A percentile compares a stretch with the other conserved stretches of the same genome.
Evolutionary conservation across 768 basidiomycete species (phyloP).

Genomic region (Lactifluus pinguis): DNA sequence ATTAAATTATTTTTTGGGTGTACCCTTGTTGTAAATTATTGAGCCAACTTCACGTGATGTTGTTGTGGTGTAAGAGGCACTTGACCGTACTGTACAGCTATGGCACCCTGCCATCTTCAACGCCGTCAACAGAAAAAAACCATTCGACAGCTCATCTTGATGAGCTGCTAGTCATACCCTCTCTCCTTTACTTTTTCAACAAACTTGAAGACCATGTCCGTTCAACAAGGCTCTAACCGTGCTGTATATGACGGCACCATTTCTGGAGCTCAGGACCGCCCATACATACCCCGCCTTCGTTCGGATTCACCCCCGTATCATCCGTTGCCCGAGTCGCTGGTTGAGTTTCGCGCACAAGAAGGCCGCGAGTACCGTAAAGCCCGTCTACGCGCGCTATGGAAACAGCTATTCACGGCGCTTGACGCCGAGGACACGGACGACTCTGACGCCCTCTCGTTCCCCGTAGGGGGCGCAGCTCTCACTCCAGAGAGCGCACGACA

Average conservation of each 20-base stretch:
- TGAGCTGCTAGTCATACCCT: background rate
- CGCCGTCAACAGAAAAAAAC: background rate
- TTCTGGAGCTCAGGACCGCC: constrained; percentile 44
- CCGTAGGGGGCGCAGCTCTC: constrained; percentile 12
- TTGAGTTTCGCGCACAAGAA: constrained; percentile 57
- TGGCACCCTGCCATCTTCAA: background rate
- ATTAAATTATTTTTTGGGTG: constrained; percentile 1
- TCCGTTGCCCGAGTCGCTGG: constrained; percentile 41
- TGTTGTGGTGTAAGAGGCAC: background rate
- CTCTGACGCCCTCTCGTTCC: constrained; percentile 20
- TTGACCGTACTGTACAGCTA: no score
- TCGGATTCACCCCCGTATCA: constrained; percentile 40
- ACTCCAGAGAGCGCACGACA: constrained; percentile 14
- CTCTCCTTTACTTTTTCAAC: background rate
- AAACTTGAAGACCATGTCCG: constrained; percentile 11
- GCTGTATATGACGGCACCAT: constrained; percentile 46
- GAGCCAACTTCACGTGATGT: constrained; percentile 6
- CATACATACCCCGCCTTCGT: constrained; percentile 49
- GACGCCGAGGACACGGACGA: constrained; percentile 20
- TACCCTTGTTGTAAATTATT: constrained; percentile 6
- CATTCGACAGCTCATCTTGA: background rate
- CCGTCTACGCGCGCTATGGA: constrained; percentile 56
- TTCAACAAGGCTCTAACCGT: constrained; percentile 33
- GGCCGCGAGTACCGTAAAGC: constrained; percentile 52
- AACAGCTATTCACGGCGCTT: constrained; percentile 36